Percentiles rank a stretch among this genome's conserved stretches.
Conservation (phyloP, 805 yeast genomes). For the Yarrowia porcina region DNA sequence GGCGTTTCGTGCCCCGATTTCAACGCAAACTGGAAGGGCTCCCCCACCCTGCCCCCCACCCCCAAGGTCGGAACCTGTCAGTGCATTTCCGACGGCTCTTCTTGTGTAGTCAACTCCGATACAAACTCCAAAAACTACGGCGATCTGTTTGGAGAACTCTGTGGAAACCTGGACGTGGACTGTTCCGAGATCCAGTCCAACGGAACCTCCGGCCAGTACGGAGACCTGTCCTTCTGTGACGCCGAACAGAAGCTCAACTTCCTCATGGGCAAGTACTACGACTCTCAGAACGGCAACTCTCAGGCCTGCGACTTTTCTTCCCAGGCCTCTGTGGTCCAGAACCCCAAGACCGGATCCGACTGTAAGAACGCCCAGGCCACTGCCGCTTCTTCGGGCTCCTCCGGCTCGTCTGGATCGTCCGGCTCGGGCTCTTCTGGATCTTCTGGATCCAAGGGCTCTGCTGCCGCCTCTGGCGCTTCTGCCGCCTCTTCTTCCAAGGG, state of each 20-base stretch:
- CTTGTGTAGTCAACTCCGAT: slow-evolving; percentile 56
- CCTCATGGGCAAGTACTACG: slow-evolving; percentile 63
- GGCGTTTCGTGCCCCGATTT: slow-evolving; percentile 49
- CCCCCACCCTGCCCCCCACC: slow-evolving; percentile 69
- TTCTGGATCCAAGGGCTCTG: background rate
- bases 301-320: slow-evolving; percentile 73
- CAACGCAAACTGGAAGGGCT: slow-evolving; percentile 61
- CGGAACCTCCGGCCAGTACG: slow-evolving; percentile 65
- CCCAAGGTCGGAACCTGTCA: slow-evolving; percentile 65
- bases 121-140: slow-evolving; percentile 57
- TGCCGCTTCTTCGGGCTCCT: slow-evolving; percentile 43
- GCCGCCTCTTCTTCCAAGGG: slow-evolving; percentile 14
- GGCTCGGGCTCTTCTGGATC: slow-evolving; percentile 32
- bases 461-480: slow-evolving; percentile 1
- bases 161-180: slow-evolving; percentile 48
- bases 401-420: slow-evolving; percentile 32
- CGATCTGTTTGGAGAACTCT: slow-evolving; percentile 55
- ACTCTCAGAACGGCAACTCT: slow-evolving; percentile 42
- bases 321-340: slow-evolving; percentile 53
- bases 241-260: slow-evolving; percentile 66
- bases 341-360: slow-evolving; percentile 45
- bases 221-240: slow-evolving; percentile 70
- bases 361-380: slow-evolving; percentile 42
- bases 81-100: slow-evolving; percentile 52
- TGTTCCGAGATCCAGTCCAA: slow-evolving; percentile 62